Evolutionary conservation across 208 protist genomes (phyloP), one percentile per base, ranked within the genome.

Genomic region (Acanthamoeba royreba): DNA sequence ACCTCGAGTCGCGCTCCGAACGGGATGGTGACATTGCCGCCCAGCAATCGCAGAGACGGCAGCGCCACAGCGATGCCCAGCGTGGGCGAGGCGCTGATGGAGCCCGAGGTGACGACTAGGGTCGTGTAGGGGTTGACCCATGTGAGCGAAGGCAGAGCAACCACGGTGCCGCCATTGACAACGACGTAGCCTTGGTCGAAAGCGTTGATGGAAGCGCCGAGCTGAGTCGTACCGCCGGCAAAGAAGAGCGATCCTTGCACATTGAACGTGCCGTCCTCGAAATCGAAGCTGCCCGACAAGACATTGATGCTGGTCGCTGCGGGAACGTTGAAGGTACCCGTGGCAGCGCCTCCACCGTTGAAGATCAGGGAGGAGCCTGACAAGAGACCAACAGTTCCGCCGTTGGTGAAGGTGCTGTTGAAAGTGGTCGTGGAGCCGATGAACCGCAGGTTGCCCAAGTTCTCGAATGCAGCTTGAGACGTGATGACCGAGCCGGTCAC

Each of bases 221-320:
- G 61, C 45, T 63, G 52, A 38, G 85, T 91, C 13, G 85, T 72
- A 40, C 85, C 85, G 85, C 85, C 85, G 52, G 9, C 33, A 55
- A 91, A 72, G 35, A 91, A 55, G 31, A 91, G 85, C 85, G 22
- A 47, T n/a, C 85, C 85, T 33, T 91, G 40, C 38, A 91, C 85
- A 45, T 91, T 91, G 53, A 91, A 74, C 28, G 85, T 91, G 28
- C 35, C 40, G 13, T 35, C 17, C 42, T 63, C n/a, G 40, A 91
- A 55, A 55, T 91, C 85, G 61, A 91, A 91, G 13, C 25, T 11
- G 25, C 85, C 85, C 28, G 52, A 4, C 11, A 33, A 13, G 35
- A 91, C 28, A 9, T n/a, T 22, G 25, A 91, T n/a, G 7, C 31
- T 63, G 85, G 85, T 46, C 31, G 28, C n/a, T 7, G 85, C 19